These are phyloP conservation scores for Tuber microsphaerosporum DNA, from an alignment of 495 filamentous ascomycete species.

Conservation along the genomic window DNA sequence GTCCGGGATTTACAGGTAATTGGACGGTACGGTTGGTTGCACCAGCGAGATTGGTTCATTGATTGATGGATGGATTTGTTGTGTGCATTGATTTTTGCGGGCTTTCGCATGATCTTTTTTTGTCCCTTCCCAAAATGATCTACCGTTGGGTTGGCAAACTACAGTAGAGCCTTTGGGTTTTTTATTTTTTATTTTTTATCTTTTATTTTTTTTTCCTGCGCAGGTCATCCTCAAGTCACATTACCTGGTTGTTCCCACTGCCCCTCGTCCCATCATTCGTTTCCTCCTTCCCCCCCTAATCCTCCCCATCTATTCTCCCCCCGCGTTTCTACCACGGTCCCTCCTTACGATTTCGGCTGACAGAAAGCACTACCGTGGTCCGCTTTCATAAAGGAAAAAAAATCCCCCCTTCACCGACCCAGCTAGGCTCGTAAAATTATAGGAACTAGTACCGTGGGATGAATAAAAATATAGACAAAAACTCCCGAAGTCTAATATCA, in stretches of 20 bases:
- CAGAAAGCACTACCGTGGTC: background rate
- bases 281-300: background rate
- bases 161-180: background rate
- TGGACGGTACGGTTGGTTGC: slow-evolving; percentile 24
- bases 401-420: background rate
- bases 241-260: background rate
- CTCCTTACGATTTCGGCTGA: background rate
- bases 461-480: background rate
- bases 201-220: background rate
- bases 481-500: background rate
- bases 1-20: background rate
- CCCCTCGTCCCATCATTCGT: slow-evolving; percentile 2
- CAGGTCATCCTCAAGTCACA: background rate
- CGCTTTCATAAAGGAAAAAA: background rate
- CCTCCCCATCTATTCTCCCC: background rate
- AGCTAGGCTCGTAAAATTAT: background rate
- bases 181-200: background rate
- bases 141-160: background rate
- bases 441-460: background rate
- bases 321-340: background rate
- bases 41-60: slow-evolving; percentile 21
- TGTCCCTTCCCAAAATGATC: background rate
- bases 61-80: background rate
- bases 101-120: background rate
- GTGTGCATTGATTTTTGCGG: background rate